Conservation (phyloP, 2,329 filamentous ascomycete species). For the Scytalidium lignicola region DNA sequence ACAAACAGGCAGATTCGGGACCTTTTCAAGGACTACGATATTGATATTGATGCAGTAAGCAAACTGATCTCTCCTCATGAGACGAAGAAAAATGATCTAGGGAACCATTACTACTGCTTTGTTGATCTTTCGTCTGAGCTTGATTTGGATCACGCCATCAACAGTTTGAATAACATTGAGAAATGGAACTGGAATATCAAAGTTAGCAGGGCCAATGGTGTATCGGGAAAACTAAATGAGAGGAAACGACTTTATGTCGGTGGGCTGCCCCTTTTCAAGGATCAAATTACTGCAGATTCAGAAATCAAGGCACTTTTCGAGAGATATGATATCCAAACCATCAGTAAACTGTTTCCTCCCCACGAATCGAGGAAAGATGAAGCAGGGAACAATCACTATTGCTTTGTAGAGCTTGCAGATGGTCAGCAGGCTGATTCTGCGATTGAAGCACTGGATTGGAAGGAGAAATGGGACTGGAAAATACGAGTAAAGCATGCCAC, state of each 20-base stretch:
- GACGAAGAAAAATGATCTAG: constrained; percentile 44
- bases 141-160: constrained; percentile 47
- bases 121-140: constrained; percentile 54
- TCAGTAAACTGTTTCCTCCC: constrained; percentile 44
- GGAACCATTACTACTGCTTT: constrained; percentile 60
- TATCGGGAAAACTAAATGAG: constrained; percentile 21
- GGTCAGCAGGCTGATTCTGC: constrained; percentile 50
- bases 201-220: constrained; percentile 10
- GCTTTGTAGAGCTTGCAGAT: constrained; percentile 57
- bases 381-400: constrained; percentile 54
- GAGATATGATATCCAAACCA: constrained; percentile 36
- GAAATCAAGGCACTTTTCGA: constrained; percentile 43
- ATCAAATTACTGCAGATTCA: constrained; percentile 40
- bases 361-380: constrained; percentile 46
- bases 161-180: constrained; percentile 28
- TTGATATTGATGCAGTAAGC: constrained; percentile 31
- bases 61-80: constrained; percentile 51
- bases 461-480: constrained; percentile 16
- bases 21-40: constrained; percentile 41
- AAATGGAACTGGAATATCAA: constrained; percentile 16
- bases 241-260: constrained; percentile 44
- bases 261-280: constrained; percentile 42
- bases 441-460: constrained; percentile 34
- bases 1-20: constrained; percentile 41
- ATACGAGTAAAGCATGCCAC: constrained; percentile 17